These are phyloP conservation scores for Lactifluus subvellereus DNA, from an alignment of 768 basidiomycete species.

Conservation along the genomic window DNA sequence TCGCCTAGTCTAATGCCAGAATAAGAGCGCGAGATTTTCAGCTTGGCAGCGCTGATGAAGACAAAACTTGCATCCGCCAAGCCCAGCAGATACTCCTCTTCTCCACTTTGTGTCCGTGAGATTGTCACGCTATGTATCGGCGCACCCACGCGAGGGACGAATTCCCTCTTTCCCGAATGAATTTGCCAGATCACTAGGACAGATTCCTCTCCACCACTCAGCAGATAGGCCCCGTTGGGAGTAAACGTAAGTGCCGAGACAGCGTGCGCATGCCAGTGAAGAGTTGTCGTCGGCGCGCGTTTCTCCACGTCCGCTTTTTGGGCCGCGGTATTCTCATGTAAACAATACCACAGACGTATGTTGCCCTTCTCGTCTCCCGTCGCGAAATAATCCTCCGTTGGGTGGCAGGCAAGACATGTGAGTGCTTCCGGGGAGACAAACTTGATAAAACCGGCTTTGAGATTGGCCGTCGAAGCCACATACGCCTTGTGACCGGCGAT, in stretches of 20 bases:
- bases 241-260: conserved; percentile 86
- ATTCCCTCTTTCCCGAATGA: conserved; percentile 82
- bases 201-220: conserved; percentile 93
- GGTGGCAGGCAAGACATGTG: conserved; percentile 84
- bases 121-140: conserved; percentile 70
- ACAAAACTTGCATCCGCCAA: conserved; percentile 76
- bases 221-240: conserved; percentile 82
- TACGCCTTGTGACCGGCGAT: conserved; percentile 74
- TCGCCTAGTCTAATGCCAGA: conserved; percentile 74
- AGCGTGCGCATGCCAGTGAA: conserved; percentile 98
- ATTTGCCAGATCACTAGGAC: conserved; percentile 98
- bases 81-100: conserved; percentile 85
- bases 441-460: conserved; percentile 68
- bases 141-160: conserved; percentile 86
- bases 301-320: conserved; percentile 63
- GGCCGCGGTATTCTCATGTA: conserved; percentile 49
- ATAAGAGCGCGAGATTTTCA: conserved; percentile 67
- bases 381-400: conserved; percentile 88
- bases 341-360: conserved; percentile 90
- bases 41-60: conserved; percentile 64
- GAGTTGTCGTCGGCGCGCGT: conserved; percentile 72
- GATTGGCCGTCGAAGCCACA: conserved; percentile 52
- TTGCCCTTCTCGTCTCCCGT: conserved; percentile 85
- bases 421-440: conserved; percentile 75
- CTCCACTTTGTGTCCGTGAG: conserved; percentile 42